phyloP scores from a whole-genome alignment of 345 rosid species.

The Melaleuca alternifolia region DNA sequence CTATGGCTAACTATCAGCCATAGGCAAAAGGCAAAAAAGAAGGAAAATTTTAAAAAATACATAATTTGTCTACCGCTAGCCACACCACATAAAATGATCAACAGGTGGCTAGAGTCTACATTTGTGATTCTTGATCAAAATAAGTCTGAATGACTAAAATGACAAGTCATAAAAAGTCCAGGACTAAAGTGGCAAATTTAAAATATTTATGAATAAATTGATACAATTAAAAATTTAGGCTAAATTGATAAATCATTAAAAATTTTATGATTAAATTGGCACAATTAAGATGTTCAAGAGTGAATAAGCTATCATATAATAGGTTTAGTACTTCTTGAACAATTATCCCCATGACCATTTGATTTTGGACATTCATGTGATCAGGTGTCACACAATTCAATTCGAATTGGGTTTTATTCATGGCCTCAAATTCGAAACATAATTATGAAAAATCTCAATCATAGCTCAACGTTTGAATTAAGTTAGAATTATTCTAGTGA shows the following conservation, averaged over 20 bases:
- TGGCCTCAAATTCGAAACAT: not conserved
- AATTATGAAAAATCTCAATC: not conserved
- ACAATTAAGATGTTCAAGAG: not conserved
- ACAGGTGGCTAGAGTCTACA: too few species aligned
- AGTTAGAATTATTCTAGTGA: not conserved
- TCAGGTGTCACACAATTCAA: not conserved
- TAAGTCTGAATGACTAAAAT: fast-evolving
- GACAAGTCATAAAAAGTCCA: not conserved
- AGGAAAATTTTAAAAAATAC: too few species aligned
- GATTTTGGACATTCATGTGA: not conserved
- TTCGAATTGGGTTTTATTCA: not conserved
- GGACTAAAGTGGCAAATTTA: not conserved
- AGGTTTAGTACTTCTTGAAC: not conserved
- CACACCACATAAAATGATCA: not conserved
- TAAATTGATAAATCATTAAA: not conserved
- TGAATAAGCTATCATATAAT: not conserved
- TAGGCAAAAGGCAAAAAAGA: not conserved
- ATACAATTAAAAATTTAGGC: not conserved
- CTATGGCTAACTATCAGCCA: not conserved
- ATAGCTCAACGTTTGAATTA: not conserved
- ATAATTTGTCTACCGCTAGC: not conserved
- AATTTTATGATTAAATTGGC: not conserved
- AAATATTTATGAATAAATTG: not conserved
- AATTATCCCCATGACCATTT: not conserved
- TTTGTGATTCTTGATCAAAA: not conserved